These are phyloP conservation scores for Fraxinus platypoda DNA, from an alignment of 305 asterid species.

Conservation along the genomic window DNA sequence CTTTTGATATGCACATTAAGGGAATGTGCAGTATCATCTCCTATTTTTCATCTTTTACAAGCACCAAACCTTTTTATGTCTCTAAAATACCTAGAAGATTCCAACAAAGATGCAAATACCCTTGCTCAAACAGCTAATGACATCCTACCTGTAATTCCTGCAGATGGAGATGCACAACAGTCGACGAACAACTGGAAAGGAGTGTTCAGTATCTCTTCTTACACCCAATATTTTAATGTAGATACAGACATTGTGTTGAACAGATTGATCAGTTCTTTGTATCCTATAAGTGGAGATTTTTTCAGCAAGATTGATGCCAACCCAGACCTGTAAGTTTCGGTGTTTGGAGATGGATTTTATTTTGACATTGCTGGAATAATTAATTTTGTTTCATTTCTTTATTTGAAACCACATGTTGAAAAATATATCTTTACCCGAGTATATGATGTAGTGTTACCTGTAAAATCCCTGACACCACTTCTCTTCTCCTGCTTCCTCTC, in stretches of 20 bases:
- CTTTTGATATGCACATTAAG: neutral
- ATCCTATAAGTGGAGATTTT: constrained; percentile 78
- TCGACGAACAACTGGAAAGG: constrained; percentile 75
- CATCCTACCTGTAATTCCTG: constrained; percentile 22
- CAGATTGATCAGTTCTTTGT: constrained; percentile 80
- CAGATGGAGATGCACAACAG: constrained; percentile 70
- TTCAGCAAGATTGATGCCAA: constrained; percentile 80
- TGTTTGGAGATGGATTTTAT: constrained; percentile 18
- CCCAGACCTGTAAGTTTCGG: constrained; percentile 84
- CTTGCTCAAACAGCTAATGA: constrained; percentile 13
- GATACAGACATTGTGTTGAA: constrained; percentile 81
- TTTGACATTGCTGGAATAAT: neutral
- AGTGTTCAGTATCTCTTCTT: constrained; percentile 67
- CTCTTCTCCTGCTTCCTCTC: neutral
- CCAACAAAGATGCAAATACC: constrained; percentile 2
- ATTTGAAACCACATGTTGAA: neutral
- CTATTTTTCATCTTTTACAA: constrained; percentile 3
- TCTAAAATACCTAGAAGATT: neutral
- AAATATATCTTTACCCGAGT: neutral
- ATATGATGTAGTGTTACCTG: constrained; percentile 6
- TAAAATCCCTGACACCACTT: constrained; percentile 3
- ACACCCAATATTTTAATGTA: constrained; percentile 80
- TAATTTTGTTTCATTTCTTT: neutral
- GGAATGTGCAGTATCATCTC: neutral
- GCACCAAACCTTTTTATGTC: neutral